Evolutionary conservation across 192 early-diverging fungal genomes (phyloP), one percentile per base, ranked within the genome.

Genomic region (Backusella macrospora): DNA sequence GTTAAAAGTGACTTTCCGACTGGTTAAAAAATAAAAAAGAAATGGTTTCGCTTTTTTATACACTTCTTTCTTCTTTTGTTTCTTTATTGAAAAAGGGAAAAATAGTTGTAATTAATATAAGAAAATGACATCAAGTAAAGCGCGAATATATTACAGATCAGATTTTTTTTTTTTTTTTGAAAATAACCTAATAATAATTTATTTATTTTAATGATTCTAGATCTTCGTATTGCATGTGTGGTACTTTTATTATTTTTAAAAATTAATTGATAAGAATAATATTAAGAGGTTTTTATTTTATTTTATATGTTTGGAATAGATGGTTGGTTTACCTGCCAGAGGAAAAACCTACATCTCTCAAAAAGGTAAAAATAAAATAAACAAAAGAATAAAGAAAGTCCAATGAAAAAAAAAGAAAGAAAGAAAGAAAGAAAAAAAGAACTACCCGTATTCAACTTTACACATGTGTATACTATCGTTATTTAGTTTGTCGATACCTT

Each of bases 291-390:
- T 65, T 18, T 55, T 64, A n/a, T 38, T 59, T 12, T n/a, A 10
- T 16, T 65, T 23, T 63, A 44, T 47, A 46, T 68, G 2, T 5
- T 21, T 42, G 16, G 1, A 8, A 76, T 86, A 93, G 87, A 97
- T 94, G 92, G 94, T 97, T 23, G 95, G 94, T 37, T 80, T 95
- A 71, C 94, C 94, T 29, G 96, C 96, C 38, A 85, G 96, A 23
- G 98, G 98, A 55, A 99, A 99, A 83, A 99, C 98, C 8, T 98
- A 97, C 78, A 96, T 96, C 49, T 92, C 95, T 15, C 89, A 93
- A 70, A 93, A 93, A 92, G 91, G 92, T 94, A 87, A 18, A 48
- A 38, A 45, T n/a, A n/a, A n/a, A n/a, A n/a, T n/a, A n/a, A n/a
- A n/a, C n/a, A n/a, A n/a, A n/a, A n/a, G n/a, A n/a, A n/a, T n/a